Evolutionary conservation across 2,329 filamentous ascomycete species (phyloP).

Genomic region (Simplicillium aogashimaense): DNA sequence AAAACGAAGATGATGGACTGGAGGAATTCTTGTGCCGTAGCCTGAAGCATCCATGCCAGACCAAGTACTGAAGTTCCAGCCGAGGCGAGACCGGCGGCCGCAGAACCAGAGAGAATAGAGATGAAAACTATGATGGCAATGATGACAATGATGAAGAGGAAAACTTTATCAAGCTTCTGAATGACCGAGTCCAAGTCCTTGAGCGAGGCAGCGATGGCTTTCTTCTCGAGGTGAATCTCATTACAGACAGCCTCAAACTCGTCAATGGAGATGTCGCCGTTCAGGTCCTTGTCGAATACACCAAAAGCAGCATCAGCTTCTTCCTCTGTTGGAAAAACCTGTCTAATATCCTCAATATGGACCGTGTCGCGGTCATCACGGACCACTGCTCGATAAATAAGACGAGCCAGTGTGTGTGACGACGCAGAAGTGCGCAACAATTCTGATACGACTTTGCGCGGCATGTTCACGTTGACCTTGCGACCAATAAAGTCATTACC

Average conservation of each 20-base stretch:
- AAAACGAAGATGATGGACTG: conserved; percentile 94
- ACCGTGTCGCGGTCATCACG: conserved; percentile 68
- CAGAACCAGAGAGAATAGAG: conserved; percentile 79
- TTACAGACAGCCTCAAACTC: conserved; percentile 89
- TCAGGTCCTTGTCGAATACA: conserved; percentile 95
- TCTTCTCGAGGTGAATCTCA: conserved; percentile 88
- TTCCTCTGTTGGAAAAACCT: conserved; percentile 71
- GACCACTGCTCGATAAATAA: conserved; percentile 79
- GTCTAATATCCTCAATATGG: conserved; percentile 64
- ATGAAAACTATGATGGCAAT: conserved; percentile 80
- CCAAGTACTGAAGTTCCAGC: conserved; percentile 82
- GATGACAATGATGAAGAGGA: conserved; percentile 75
- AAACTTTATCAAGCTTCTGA: conserved; percentile 77
- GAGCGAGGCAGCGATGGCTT: conserved; percentile 86
- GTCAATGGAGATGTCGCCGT: conserved; percentile 92
- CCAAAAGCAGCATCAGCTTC: conserved; percentile 82
- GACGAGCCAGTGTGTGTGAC: conserved; percentile 75
- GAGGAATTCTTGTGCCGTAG: conserved; percentile 87
- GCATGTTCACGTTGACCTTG: conserved; percentile 61
- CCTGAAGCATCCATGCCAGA: conserved; percentile 84
- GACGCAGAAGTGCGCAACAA: conserved; percentile 63
- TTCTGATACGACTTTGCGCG: conserved; percentile 73
- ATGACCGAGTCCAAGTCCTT: conserved; percentile 95
- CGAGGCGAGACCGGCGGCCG: conserved; percentile 83
- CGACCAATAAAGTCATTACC: conserved; percentile 88